A percentile compares a stretch with the other conserved stretches of the same genome.
phyloP scores from a whole-genome alignment of 768 basidiomycete genomes.

The Podaxis sp. region DNA sequence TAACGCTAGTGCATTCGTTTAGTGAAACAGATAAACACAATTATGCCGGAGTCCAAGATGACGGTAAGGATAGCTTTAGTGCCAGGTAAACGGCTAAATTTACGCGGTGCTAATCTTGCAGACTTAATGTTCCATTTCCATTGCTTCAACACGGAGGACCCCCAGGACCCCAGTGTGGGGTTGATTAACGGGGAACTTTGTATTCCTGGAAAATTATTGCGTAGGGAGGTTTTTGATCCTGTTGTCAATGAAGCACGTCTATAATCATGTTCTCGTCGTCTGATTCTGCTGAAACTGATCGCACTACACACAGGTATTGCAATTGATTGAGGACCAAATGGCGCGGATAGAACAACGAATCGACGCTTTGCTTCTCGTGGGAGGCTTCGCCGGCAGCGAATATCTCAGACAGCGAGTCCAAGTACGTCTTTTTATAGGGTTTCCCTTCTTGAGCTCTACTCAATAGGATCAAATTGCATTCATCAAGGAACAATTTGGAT shows the following conservation, averaged over 20 bases:
- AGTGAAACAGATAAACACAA: slow-evolving; percentile 85
- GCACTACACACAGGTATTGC: slow-evolving; percentile 54
- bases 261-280: slow-evolving; percentile 8
- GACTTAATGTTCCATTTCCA: slow-evolving; percentile 87
- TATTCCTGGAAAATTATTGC: slow-evolving; percentile 77
- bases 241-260: slow-evolving; percentile 70
- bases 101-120: slow-evolving; percentile 27
- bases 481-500: slow-evolving; percentile 61
- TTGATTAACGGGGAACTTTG: slow-evolving; percentile 81
- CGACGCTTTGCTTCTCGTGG: slow-evolving; percentile 85
- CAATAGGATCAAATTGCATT: slow-evolving; percentile 1
- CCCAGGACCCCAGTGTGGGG: slow-evolving; percentile 77
- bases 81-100: slow-evolving; percentile 5
- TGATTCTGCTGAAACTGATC: background rate
- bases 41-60: slow-evolving; percentile 72
- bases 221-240: slow-evolving; percentile 88
- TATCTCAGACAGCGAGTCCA: slow-evolving; percentile 81
- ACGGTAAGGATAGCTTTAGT: slow-evolving; percentile 47
- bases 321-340: slow-evolving; percentile 77
- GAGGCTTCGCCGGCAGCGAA: slow-evolving; percentile 86
- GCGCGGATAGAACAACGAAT: slow-evolving; percentile 65
- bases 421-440: slow-evolving; percentile 38
- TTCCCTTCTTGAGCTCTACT: slow-evolving; percentile 1
- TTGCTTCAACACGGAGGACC: slow-evolving; percentile 86
- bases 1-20: slow-evolving; percentile 69